Conservation (phyloP, 768 basidiomycete species). For the Collybiopsis confluens region DNA sequence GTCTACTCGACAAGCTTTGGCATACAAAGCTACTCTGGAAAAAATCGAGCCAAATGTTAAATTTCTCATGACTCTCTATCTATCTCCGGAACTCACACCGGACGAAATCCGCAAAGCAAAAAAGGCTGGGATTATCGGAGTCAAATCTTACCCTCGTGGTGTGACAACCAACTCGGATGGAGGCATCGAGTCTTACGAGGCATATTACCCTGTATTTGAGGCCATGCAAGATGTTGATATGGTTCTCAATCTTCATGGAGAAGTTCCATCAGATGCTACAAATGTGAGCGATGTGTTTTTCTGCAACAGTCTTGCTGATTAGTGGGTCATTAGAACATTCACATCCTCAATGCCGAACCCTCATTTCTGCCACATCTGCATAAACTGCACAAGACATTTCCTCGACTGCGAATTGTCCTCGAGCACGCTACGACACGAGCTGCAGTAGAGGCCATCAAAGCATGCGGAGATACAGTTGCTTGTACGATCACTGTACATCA, state of each 20-base stretch:
- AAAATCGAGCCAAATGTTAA: constrained; percentile 71
- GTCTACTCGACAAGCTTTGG: constrained; percentile 71
- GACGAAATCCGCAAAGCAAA: constrained; percentile 89
- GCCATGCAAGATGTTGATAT: constrained; percentile 92
- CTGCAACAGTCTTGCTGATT: constrained; percentile 8
- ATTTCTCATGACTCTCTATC: constrained; percentile 95
- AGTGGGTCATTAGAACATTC: constrained; percentile 65
- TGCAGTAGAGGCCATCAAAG: constrained; percentile 82
- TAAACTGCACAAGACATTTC: constrained; percentile 79
- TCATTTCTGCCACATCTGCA: constrained; percentile 84
- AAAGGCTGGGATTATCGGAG: constrained; percentile 78
- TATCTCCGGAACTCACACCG: constrained; percentile 87
- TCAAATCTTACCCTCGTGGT: constrained; percentile 96
- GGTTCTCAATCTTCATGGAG: constrained; percentile 96
- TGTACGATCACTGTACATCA: constrained; percentile 99
- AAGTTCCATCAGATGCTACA: constrained; percentile 82
- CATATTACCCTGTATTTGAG: constrained; percentile 89
- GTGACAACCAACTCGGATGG: constrained; percentile 97
- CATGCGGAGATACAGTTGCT: constrained; percentile 76
- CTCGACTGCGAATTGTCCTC: constrained; percentile 87
- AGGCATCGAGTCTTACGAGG: constrained; percentile 93
- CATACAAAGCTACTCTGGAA: constrained; percentile 75
- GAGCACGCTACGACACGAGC: constrained; percentile 95
- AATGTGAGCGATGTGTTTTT: constrained; percentile 35
- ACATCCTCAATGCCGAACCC: constrained; percentile 90